phyloP scores from a whole-genome alignment of 805 yeast species.

The Candida vartiovaarae region DNA sequence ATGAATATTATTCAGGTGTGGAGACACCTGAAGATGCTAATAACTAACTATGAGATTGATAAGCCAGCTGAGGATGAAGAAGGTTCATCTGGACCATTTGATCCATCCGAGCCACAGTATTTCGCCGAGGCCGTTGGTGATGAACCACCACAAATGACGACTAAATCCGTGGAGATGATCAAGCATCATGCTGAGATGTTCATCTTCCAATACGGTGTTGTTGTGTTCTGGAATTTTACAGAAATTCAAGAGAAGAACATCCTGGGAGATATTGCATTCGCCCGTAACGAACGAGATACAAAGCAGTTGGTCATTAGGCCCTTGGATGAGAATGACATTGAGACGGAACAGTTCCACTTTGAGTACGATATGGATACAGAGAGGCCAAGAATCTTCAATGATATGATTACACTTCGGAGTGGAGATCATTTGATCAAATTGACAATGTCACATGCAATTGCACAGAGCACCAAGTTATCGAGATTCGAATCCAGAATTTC shows the following conservation, averaged over 20 bases:
- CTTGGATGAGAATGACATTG: constrained; percentile 81
- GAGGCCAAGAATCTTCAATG: constrained; percentile 79
- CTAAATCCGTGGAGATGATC: constrained; percentile 18
- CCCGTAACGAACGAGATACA: constrained; percentile 34
- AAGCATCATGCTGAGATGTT: constrained; percentile 76
- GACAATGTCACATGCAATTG: constrained; percentile 93
- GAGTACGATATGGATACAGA: constrained; percentile 49
- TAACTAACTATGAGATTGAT: constrained; percentile 32
- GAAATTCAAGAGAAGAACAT: constrained; percentile 90
- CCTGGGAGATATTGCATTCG: constrained; percentile 75
- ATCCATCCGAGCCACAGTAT: constrained; percentile 90
- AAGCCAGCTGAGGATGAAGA: constrained; percentile 24
- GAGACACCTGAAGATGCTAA: constrained; percentile 50
- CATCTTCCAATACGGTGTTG: constrained; percentile 85
- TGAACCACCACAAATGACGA: constrained; percentile 9
- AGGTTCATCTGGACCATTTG: constrained; percentile 46
- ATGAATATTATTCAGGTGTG: constrained; percentile 81
- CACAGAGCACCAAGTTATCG: constrained; percentile 89
- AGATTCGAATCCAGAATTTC: constrained; percentile 90
- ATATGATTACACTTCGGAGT: constrained; percentile 82
- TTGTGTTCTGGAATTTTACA: constrained; percentile 96
- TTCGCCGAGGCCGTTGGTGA: constrained; percentile 45
- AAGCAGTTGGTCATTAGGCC: constrained; percentile 61
- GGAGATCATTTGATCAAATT: constrained; percentile 91
- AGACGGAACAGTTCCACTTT: constrained; percentile 66